Base-by-base conservation (phyloP, 768 basidiomycete species). In the Auriculariales sp. region DNA sequence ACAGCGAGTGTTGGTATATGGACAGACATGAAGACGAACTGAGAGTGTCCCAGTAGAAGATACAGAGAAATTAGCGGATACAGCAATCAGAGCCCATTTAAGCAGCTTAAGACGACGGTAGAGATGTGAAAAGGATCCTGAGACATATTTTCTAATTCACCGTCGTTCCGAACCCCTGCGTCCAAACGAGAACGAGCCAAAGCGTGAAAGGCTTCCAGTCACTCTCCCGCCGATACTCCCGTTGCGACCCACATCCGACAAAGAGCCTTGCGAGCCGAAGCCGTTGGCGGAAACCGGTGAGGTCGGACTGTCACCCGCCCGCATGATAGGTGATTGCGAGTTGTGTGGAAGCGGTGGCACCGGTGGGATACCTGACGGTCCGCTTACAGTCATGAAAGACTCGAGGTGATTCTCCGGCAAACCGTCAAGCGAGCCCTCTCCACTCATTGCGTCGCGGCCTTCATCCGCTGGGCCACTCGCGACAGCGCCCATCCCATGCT, bases 401-500 rank as follows among this genome's bases (percentile, higher is more conserved):
- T 44, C 39, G 14, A 44, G 19, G 22, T 44, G 39, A 25, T 19
- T 44, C 10, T 44, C 39, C 14, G 39, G 39, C 39, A 44, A 11
- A 19, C 19, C 19, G 14, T 44, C 39, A 10, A 44, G 39, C 39
- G 39, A 44, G 30, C 19, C 24, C 42, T 42, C 30, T n/a, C n/a
- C n/a, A 25, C 39, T 44, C 39, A 44, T 44, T 12, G 39, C 39
- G 19, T 44, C 39, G 17, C 39, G 39, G 6, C 39, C 39, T 25
- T 44, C 39, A 25, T 86, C 85, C 3, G 77, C 78, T 31, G 83
- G 85, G 5, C 82, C 82, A 1, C 83, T 85, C 25, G 86, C 74
- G 4, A 91, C 80, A 1, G 82, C 86, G 39, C 78, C 81, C 63
- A 91, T 82, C 9, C 88, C 88, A 58, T 90, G 84, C 25, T 83